A percentile compares a stretch with the other conserved stretches of the same genome.
Evolutionary conservation across 441 rosid species (phyloP).

Genomic region (Croton setiger): DNA sequence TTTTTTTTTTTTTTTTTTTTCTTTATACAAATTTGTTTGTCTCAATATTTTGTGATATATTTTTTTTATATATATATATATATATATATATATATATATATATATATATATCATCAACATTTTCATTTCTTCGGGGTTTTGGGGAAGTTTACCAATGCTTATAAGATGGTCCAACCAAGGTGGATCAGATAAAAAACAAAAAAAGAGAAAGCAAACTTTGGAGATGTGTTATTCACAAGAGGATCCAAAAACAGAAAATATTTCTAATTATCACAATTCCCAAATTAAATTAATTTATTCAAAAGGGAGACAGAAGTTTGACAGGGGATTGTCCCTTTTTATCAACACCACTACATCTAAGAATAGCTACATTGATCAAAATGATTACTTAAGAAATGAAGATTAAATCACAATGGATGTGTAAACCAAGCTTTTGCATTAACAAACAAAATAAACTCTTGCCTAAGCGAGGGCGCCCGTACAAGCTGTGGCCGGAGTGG

Average conservation of each 20-base stretch:
- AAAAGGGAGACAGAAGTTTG: constrained; percentile 2
- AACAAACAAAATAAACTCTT: constrained; percentile 4
- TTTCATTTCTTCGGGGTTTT: too few relatives aligned
- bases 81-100: too few relatives aligned
- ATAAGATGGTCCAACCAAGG: not conserved
- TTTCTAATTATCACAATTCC: not conserved
- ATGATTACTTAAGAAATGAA: not conserved
- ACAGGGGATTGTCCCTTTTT: constrained; percentile 10
- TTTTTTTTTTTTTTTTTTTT: too few relatives aligned
- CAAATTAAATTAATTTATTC: constrained; percentile 24
- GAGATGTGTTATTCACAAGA: constrained; percentile 14
- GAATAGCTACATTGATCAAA: constrained; percentile 20
- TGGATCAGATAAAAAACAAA: too few relatives aligned
- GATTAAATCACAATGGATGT: not conserved
- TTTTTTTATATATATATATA: too few relatives aligned
- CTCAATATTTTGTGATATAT: too few relatives aligned
- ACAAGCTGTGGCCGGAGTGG: constrained; percentile 72
- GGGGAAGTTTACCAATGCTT: too few relatives aligned
- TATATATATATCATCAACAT: too few relatives aligned
- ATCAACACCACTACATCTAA: constrained; percentile 19
- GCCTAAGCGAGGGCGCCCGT: constrained; percentile 63
- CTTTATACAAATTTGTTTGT: too few relatives aligned
- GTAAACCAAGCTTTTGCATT: not conserved
- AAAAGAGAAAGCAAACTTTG: not conserved
- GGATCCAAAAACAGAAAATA: not conserved